A percentile compares a stretch with the other conserved stretches of the same genome.
phyloP scores from a whole-genome alignment of 192 early-diverging fungal species.

The Coemansia pectinata region DNA sequence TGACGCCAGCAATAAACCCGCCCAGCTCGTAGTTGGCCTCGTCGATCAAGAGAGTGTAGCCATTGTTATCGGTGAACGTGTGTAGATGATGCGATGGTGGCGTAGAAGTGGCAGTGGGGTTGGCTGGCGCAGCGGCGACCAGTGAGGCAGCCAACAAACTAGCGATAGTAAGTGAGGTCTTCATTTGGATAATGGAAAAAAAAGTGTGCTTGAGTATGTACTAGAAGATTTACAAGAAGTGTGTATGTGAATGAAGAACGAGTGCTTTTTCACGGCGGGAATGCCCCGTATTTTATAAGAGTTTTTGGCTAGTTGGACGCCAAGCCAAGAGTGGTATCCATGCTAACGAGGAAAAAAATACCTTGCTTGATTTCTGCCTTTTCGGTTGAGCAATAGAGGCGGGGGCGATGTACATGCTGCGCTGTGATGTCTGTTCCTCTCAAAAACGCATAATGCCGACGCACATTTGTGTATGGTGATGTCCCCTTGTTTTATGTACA shows the following conservation, averaged over 20 bases:
- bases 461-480: neutral
- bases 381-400: neutral
- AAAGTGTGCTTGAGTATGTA: neutral
- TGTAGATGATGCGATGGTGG: slow-evolving; percentile 22
- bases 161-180: neutral
- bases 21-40: slow-evolving; percentile 29
- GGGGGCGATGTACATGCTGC: neutral
- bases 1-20: slow-evolving; percentile 6
- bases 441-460: neutral
- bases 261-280: neutral
- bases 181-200: neutral
- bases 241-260: neutral
- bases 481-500: neutral
- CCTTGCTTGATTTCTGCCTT: neutral
- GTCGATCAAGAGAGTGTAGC: slow-evolving; percentile 36
- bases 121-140: slow-evolving; percentile 1
- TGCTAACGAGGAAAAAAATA: neutral
- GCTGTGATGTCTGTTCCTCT: neutral
- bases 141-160: slow-evolving; percentile 8
- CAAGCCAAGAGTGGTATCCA: neutral
- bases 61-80: slow-evolving; percentile 28
- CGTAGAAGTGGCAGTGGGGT: neutral
- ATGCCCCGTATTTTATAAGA: neutral
- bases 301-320: neutral
- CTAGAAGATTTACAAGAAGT: neutral